Conservation (phyloP, 176 grass and related monocot species). For the Triticum monococcum region DNA sequence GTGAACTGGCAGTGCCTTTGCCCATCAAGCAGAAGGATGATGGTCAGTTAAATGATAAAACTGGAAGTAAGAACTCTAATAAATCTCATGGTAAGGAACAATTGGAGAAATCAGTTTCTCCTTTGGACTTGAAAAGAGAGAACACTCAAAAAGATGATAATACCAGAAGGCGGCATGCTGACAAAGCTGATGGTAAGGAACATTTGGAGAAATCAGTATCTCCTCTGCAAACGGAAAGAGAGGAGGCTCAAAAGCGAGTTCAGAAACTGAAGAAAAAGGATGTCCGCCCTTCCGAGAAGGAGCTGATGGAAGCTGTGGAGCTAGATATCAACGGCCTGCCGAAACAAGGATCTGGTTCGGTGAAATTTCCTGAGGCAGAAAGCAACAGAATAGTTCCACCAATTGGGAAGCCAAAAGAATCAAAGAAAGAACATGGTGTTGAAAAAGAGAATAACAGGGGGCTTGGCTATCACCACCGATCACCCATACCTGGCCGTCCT, state of each 20-base stretch:
- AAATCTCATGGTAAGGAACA: conserved; percentile 35
- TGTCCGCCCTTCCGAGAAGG: conserved; percentile 1
- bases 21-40: conserved; percentile 7
- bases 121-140: conserved; percentile 31
- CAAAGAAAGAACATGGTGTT: conserved; percentile 7
- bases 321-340: conserved; percentile 53
- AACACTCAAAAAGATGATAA: conserved; percentile 43
- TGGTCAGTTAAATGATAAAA: conserved; percentile 22
- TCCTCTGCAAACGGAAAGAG: conserved; percentile 26
- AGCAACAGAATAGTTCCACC: conserved; percentile 24
- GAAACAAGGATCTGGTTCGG: conserved; percentile 37
- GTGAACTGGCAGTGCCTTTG: conserved; percentile 25
- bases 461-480: conserved; percentile 8
- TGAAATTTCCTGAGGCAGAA: conserved; percentile 37
- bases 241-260: conserved; percentile 31
- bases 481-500: conserved; percentile 22
- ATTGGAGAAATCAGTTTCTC: conserved; percentile 25
- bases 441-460: conserved; percentile 52
- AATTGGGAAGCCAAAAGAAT: conserved; percentile 26
- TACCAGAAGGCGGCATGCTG: conserved; percentile 15
- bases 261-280: conserved; percentile 34
- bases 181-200: conserved; percentile 34
- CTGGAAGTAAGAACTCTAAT: conserved; percentile 9
- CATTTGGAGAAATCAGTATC: conserved; percentile 28
- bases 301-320: conserved; percentile 46